Base-by-base conservation (phyloP, 345 rosid genomes). In the Capsella bursapastoris region DNA sequence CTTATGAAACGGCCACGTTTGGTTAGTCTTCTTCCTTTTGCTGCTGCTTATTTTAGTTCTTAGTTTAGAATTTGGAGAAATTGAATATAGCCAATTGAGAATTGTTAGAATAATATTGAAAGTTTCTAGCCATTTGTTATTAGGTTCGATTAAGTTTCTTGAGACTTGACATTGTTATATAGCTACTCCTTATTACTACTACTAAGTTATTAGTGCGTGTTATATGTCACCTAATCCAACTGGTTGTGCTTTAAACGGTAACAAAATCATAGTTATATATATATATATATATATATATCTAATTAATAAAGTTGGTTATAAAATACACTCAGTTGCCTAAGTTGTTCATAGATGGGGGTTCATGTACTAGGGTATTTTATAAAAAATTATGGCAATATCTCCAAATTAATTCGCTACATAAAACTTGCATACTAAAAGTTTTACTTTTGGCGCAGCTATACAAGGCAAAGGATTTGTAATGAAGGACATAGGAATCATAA, bases 1-100 rank as follows among this genome's bases (percentile, higher is more conserved):
- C 98, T 4, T 90, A 85, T 29, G 75, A 78, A 7, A 92, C 98
- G 6, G 95, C 98, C 1, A 89, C 97, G 44, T 80, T 92, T 49
- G 91, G 98, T 92, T 63, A 74, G 85, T 74, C 27, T 27, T 45
- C 45, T 35, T 7, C 57, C 3, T 10, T 22, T 45, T 66, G 2
- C 4, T 34, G 32, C 32, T 48, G 4, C 43, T 38, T 6, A 2
- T 27, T 25, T 27, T 7, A 3, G 5, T 32, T n/a, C 1, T 60
- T 34, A 10, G 16, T 15, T 29, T 32, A 2, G 4, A 18, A 38
- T 12, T n/a, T 14, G 32, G 35, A 62, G 52, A 62, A 64, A 3
- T 11, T 4, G 40, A 41, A 11, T 11, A 7, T 13, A 43, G 48
- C 40, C 6, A 22, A 28, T 43, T 53, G 51, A n/a, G 8, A 11